Evolutionary conservation across 75 land plant species (phyloP), one percentile per base, ranked within the genome.

Genomic region (Azolla pinnata): DNA sequence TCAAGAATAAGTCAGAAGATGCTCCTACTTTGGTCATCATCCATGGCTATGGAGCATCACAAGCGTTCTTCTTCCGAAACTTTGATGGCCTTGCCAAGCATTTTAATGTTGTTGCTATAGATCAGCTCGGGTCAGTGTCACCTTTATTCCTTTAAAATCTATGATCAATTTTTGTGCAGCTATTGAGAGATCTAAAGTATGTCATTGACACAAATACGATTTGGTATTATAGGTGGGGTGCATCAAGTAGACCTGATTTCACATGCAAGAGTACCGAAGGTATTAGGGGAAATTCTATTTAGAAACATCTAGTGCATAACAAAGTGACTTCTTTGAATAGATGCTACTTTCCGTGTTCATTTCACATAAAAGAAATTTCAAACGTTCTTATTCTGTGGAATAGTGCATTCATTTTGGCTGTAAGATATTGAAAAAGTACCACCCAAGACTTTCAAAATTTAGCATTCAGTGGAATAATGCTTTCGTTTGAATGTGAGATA

Each of bases 1-100:
- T 71, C 56, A 55, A 64, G 1, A 62, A 69, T 1, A 24, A 23
- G 25, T n/a, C 64, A 20, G 3, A 32, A 10, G 53, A 31, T 27
- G 68, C 69, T 12, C 73, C 73, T 23, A 71, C 73, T 12, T 45
- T 71, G 0, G 73, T 71, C 18, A 40, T 71, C 29, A 62, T 71
- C 23, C 73, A 71, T 57, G 73, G 73, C 54, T 71, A 71, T 47
- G 73, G 64, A 4, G 73, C 73, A 24, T 56, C 73, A 19, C 73
- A 64, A 40, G 73, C 68, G 10, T 71, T 64, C 55, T 71, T 71
- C 68, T 71, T 71, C 52, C 60, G 73, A 0, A 71, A 71, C 35
- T 71, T 71, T 57, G 73, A 71, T 56, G 68, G 61, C n/a, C 69
- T 71, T 46, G 73, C 73, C 20, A 26, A 35, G 17, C 56, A 71